Evolutionary conservation across 2,329 filamentous ascomycete genomes (phyloP), one percentile per base, ranked within the genome.

Genomic region (Trichoderma gracile): DNA sequence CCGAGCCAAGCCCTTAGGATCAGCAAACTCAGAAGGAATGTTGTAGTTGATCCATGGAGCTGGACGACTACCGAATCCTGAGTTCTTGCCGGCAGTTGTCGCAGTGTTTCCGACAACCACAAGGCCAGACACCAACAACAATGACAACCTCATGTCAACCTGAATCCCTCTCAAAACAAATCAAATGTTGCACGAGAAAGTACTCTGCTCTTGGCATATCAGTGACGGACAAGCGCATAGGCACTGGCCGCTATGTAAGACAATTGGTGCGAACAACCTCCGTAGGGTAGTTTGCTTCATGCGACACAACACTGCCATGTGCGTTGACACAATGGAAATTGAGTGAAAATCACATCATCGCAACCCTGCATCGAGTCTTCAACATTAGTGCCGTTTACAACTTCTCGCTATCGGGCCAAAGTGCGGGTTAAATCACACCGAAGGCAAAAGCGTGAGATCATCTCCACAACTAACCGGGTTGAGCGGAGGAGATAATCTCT

Each of bases 351-450:
- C 43, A 19, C 56, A 59, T 49, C 43, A 59, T 59, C 43, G 5
- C 19, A 30, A 23, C 56, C 56, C 43, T 59, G 56, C 21, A 59
- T 59, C 56, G 38, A 21, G 19, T 59, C 56, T 49, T 59, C 19
- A 15, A 9, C 19, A 9, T 25, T 21, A 59, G 19, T 45, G 17
- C 21, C 9, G 5, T 21, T 47, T 8, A 49, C n/a, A 40, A 8
- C 9, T 12, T 15, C 27, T 49, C 43, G 43, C 27, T 59, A 7
- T 23, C 45, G 56, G 56, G 56, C 49, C 17, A 58, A 58, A 47
- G 43, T 30, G n/a, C 43, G 55, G 55, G 55, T 58, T 40, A 59
- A 59, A 49, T 43, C 10, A 23, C 21, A 49, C 56, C 56, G 56
- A 59, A 40, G 27, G 15, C n/a, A 30, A 10, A 59, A 49, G 38